Evolutionary conservation across 139 green algal genomes (phyloP).

Genomic region (Ettlia oleoabundans): DNA sequence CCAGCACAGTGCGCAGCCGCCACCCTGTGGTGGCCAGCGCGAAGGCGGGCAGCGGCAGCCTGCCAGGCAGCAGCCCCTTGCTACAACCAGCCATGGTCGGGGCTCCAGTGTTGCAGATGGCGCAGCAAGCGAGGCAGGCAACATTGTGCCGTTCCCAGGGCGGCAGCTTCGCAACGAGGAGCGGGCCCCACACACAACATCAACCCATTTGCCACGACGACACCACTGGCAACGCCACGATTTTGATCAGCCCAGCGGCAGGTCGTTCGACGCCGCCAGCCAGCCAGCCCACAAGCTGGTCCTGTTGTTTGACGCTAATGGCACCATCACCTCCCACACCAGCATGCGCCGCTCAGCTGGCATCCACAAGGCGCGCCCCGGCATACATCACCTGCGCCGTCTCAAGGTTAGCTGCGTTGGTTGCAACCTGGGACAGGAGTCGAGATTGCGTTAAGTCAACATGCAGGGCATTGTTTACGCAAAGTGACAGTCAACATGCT

Average conservation of each 20-base stretch:
- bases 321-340: constrained; percentile 46
- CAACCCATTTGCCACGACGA: not conserved
- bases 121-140: too few relatives aligned
- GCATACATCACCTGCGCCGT: constrained; percentile 54
- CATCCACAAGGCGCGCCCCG: constrained; percentile 51
- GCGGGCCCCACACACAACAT: not conserved
- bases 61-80: not conserved
- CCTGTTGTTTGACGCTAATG: constrained; percentile 26
- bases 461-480: not conserved
- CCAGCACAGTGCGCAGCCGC: too few relatives aligned
- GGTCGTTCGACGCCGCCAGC: not conserved
- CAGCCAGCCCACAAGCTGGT: not conserved
- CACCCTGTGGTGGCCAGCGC: too few relatives aligned
- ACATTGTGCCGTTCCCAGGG: constrained; percentile 13
- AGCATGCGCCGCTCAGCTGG: constrained; percentile 25
- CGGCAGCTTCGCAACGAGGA: not conserved
- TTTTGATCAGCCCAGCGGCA: constrained; percentile 3
- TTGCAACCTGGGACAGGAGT: not conserved
- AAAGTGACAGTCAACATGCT: not conserved
- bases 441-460: not conserved
- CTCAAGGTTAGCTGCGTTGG: constrained; percentile 35
- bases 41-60: too few relatives aligned
- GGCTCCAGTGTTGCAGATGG: too few relatives aligned
- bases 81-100: not conserved
- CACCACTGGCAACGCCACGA: not conserved